Evolutionary conservation across 2,329 filamentous ascomycete genomes (phyloP), one percentile per base, ranked within the genome.

Genomic region (Alternaria longipes): DNA sequence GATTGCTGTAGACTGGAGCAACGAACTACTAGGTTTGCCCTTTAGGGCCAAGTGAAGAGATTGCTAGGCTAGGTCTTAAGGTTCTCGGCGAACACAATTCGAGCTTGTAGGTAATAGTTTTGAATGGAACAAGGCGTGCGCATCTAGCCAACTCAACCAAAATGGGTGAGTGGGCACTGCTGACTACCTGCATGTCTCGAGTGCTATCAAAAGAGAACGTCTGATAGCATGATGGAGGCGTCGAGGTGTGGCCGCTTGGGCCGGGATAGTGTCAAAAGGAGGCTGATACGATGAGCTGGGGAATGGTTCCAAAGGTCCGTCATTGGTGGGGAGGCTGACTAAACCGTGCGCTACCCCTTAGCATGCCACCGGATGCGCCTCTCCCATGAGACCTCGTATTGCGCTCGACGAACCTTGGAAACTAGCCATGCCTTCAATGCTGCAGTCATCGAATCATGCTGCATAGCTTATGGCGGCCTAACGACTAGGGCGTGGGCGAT

Each of bases 371-470:
- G 62, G 64, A 60, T 62, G 47, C 41, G 45, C 52, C 52, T 34
- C n/a, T 55, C 30, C 45, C 57, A 50, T 56, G 46, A 54, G 30
- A 60, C 46, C 62, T 67, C 62, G 65, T 65, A 65, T 64, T 61
- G 47, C 45, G 51, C 51, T 47, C 36, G 56, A 38, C 24, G 7
- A 32, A 41, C 44, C 38, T 28, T 46, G 12, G 26, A 30, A n/a
- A 38, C 56, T 41, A 58, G 46, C 56, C 58, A 40, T 40, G 45
- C 45, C 26, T 30, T 52, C 41, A 14, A 41, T 55, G 42, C 28
- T 56, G 50, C 55, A n/a, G 49, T 26, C 36, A 44, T 36, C 54
- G 34, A 56, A 56, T 56, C 54, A 56, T 42, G 46, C 45, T 52
- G 22, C 32, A 41, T 18, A 38, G 46, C 46, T 44, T 28, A 26